Percentiles rank a stretch among this genome's conserved stretches.
Conservation (phyloP, 768 basidiomycete species). For the Boletus insuetus region DNA sequence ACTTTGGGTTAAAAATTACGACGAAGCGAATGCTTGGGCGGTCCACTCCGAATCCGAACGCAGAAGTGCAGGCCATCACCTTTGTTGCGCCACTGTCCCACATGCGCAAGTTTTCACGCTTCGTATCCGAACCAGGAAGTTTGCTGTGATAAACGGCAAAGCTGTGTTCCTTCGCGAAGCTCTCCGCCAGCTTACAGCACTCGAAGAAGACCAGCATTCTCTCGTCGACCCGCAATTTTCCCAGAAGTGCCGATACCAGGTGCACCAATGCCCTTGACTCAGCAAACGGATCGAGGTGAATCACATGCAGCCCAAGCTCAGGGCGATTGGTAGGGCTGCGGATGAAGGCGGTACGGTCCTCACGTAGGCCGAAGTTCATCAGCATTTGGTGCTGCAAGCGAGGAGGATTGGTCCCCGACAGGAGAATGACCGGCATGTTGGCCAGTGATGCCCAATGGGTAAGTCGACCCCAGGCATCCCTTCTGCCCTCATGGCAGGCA, state of each 20-base stretch:
- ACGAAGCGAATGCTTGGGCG: background rate
- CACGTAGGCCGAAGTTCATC: background rate
- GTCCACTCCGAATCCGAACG: background rate
- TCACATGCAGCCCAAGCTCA: background rate
- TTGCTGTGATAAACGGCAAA: background rate
- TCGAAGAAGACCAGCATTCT: background rate
- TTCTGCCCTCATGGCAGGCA: background rate
- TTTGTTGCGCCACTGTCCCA: background rate
- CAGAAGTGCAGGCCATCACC: background rate
- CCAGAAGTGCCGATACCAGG: background rate
- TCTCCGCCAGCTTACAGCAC: background rate
- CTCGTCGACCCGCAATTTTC: background rate
- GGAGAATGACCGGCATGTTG: background rate
- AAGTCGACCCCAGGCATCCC: background rate
- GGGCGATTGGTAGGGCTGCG: background rate
- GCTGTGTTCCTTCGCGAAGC: background rate
- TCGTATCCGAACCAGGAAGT: background rate
- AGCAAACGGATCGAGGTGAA: background rate
- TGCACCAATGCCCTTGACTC: background rate
- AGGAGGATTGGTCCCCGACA: background rate
- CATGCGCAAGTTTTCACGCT: background rate
- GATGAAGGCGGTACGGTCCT: background rate
- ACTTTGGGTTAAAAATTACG: background rate
- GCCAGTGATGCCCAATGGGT: background rate
- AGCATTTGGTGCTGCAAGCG: background rate